These are phyloP conservation scores for Neurospora sp. DNA, from an alignment of 495 filamentous ascomycete species.

Conservation along the genomic window DNA sequence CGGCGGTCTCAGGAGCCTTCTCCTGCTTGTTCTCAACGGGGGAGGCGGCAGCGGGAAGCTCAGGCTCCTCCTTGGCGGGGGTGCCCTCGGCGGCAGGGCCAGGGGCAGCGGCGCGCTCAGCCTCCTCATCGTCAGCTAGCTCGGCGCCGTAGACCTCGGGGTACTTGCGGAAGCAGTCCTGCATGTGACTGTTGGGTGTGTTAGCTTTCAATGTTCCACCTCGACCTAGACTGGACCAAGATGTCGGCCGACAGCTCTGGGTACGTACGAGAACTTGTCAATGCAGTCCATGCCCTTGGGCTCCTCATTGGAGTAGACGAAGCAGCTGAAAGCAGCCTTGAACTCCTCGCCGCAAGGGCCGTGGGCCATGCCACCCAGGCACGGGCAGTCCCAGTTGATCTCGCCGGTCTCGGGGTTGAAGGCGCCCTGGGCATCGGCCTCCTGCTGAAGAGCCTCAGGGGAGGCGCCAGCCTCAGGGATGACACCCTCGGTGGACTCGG, in stretches of 20 bases:
- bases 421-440: constrained; percentile 76
- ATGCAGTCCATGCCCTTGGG: constrained; percentile 99
- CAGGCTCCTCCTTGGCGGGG: constrained; percentile 1
- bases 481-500: constrained; percentile 9
- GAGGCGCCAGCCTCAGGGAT: constrained; percentile 16
- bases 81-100: constrained; percentile 5
- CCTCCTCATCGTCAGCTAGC: constrained; percentile 73
- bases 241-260: background rate
- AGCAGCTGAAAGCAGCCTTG: constrained; percentile 91
- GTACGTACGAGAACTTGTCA: constrained; percentile 84
- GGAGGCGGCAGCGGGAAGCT: background rate
- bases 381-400: constrained; percentile 99
- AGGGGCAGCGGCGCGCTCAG: constrained; percentile 10
- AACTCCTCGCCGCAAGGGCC: constrained; percentile 95
- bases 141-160: constrained; percentile 91
- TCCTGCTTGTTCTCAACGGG: background rate
- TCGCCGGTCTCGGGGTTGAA: constrained; percentile 98
- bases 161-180: constrained; percentile 87
- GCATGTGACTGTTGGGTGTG: constrained; percentile 60
- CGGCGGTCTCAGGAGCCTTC: background rate
- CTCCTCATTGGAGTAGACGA: constrained; percentile 86
- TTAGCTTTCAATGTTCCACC: constrained; percentile 15
- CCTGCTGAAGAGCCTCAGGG: constrained; percentile 59
- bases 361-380: constrained; percentile 92
- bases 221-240: background rate